These are phyloP conservation scores for Lyophyllum semitale DNA, from an alignment of 768 basidiomycete genomes.

Conservation along the genomic window DNA sequence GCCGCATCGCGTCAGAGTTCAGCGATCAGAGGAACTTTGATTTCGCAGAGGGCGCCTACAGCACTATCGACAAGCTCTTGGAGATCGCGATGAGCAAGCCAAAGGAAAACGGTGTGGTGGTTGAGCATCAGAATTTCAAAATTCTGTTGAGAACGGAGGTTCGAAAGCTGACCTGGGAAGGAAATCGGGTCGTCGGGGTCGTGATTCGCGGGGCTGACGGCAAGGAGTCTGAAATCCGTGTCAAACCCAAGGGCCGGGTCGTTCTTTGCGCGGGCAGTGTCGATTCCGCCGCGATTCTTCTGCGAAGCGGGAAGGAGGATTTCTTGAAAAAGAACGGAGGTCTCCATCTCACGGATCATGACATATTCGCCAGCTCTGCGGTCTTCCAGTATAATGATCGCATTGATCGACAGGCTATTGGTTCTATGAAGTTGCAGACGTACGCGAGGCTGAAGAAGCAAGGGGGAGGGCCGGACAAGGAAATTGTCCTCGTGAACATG, in stretches of 20 bases:
- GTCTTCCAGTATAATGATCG: conserved; percentile 20
- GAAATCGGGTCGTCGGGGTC: not conserved
- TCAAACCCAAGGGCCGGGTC: conserved; percentile 7
- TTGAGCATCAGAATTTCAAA: conserved; percentile 18
- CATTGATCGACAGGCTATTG: conserved; percentile 10
- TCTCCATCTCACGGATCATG: conserved; percentile 30
- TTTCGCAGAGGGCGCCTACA: conserved; percentile 26
- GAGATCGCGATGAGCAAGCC: too few species aligned
- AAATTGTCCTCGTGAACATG: conserved; percentile 21
- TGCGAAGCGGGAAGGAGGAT: conserved; percentile 14
- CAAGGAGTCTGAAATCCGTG: conserved; percentile 1
- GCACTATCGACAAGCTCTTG: conserved; percentile 26
- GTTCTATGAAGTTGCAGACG: conserved; percentile 26
- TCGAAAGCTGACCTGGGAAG: not conserved
- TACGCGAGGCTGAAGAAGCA: conserved; percentile 6
- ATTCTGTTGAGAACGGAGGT: conserved; percentile 17
- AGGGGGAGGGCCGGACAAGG: too few species aligned
- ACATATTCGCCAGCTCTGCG: conserved; percentile 17
- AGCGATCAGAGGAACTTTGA: conserved; percentile 21
- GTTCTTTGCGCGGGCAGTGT: conserved; percentile 22
- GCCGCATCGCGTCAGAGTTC: conserved; percentile 28
- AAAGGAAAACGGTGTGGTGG: not conserved
- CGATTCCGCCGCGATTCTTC: conserved; percentile 19
- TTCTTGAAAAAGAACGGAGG: conserved; percentile 6
- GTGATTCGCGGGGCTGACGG: conserved; percentile 1